phyloP scores from a whole-genome alignment of 129 eudicot species.

The Pulicaria dysenterica region DNA sequence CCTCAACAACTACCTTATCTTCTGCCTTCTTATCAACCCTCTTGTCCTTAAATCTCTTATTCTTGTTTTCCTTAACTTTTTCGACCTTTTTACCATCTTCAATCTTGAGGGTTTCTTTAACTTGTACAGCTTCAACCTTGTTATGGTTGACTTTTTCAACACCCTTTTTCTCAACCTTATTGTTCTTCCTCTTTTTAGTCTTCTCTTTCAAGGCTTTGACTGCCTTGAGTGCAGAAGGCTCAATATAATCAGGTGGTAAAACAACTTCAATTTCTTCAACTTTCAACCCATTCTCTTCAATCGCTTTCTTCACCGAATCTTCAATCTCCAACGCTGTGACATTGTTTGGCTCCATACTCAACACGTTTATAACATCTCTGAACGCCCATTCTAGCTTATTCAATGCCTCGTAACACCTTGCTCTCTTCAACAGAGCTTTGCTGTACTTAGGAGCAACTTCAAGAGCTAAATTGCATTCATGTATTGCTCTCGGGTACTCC shows the following conservation, averaged over 20 bases:
- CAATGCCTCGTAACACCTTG: constrained; percentile 77
- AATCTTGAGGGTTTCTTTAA: constrained; percentile 30
- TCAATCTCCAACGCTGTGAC: constrained; percentile 65
- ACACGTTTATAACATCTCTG: constrained; percentile 74
- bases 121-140: constrained; percentile 31
- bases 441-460: constrained; percentile 88
- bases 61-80: constrained; percentile 46
- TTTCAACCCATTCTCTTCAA: constrained; percentile 58
- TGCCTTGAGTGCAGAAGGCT: constrained; percentile 36
- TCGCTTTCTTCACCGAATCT: constrained; percentile 53
- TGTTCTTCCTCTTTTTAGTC: constrained; percentile 55
- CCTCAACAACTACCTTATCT: constrained; percentile 76
- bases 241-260: constrained; percentile 40
- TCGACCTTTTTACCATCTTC: constrained; percentile 30
- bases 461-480: constrained; percentile 88
- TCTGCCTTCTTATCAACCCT: constrained; percentile 47
- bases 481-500: constrained; percentile 89
- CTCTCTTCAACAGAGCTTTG: constrained; percentile 90
- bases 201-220: constrained; percentile 48
- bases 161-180: constrained; percentile 41
- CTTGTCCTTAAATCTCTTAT: constrained; percentile 32
- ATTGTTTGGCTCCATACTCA: constrained; percentile 87
- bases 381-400: constrained; percentile 73
- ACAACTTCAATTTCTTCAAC: constrained; percentile 60
- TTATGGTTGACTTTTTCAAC: constrained; percentile 24